Conservation (phyloP, 352 stramenopile genomes). For the Achlya hypogyna region DNA sequence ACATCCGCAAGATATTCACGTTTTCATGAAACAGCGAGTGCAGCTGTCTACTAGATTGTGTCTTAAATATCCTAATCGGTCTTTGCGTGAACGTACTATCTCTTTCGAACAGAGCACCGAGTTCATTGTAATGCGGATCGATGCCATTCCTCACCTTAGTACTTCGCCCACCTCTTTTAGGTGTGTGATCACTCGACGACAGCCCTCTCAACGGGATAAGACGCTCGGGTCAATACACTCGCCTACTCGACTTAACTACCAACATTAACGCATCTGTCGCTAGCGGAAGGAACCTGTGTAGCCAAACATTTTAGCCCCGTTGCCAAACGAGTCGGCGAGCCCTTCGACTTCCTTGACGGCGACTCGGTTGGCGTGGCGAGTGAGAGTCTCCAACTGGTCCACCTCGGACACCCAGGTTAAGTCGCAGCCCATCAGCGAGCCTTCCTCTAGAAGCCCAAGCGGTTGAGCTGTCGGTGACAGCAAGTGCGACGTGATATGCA, state of each 20-base stretch:
- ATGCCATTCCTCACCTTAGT: too few relatives aligned
- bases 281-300: not conserved
- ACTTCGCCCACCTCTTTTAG: too few relatives aligned
- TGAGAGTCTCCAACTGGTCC: not conserved
- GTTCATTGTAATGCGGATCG: too few relatives aligned
- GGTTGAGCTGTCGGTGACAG: not conserved
- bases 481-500: not conserved
- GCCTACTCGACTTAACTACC: not conserved
- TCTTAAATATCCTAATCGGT: not conserved
- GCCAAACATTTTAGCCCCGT: slow-evolving; percentile 4
- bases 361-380: not conserved
- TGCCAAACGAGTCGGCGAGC: not conserved
- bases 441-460: not conserved
- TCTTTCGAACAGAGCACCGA: too few relatives aligned
- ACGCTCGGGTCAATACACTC: not conserved
- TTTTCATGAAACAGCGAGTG: not conserved
- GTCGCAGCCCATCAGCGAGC: not conserved
- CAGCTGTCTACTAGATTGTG: not conserved
- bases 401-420: not conserved
- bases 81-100: not conserved
- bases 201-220: not conserved
- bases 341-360: slow-evolving; percentile 2
- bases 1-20: slow-evolving; percentile 1
- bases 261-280: not conserved
- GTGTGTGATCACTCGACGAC: not conserved